phyloP scores from a whole-genome alignment of 2,329 filamentous ascomycete genomes.

The Magnaporthales sp. region DNA sequence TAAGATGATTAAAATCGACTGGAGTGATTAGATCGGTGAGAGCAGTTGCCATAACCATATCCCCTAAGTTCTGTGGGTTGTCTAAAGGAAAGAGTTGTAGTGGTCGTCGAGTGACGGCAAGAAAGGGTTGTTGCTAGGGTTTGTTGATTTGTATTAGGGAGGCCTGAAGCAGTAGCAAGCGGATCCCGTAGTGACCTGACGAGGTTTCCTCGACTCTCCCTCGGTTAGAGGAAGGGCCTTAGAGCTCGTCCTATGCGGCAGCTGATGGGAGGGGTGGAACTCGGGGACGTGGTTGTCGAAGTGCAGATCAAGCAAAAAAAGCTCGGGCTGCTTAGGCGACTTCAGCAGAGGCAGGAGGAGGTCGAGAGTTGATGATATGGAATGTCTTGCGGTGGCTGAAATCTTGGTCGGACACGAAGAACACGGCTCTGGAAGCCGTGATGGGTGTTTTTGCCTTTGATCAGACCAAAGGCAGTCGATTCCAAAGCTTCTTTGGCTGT shows the following conservation, averaged over 20 bases:
- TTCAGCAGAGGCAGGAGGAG: conserved; percentile 46
- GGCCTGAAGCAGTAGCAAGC: conserved; percentile 92
- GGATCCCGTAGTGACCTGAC: conserved; percentile 83
- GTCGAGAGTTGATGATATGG: conserved; percentile 58
- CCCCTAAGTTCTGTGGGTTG: conserved; percentile 22
- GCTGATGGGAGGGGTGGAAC: conserved; percentile 64
- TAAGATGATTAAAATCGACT: conserved; percentile 34
- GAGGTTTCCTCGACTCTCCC: conserved; percentile 99
- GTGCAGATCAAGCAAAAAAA: conserved; percentile 37
- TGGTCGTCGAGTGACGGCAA: conserved; percentile 7
- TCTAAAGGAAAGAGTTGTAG: conserved; percentile 10
- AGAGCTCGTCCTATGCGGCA: conserved; percentile 99
- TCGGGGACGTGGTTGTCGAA: conserved; percentile 37
- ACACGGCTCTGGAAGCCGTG: conserved; percentile 57
- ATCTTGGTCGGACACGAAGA: conserved; percentile 59
- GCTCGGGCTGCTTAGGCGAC: conserved; percentile 39
- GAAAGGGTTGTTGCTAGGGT: conserved; percentile 6
- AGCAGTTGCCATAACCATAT: conserved; percentile 59
- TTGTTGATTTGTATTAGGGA: conserved; percentile 59
- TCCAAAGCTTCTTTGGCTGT: background rate
- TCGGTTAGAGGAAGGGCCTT: conserved; percentile 98
- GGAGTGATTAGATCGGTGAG: conserved; percentile 45
- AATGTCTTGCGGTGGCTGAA: conserved; percentile 56
- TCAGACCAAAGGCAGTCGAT: conserved; percentile 53
- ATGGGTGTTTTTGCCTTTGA: conserved; percentile 52